Base-by-base conservation (phyloP, 768 basidiomycete species). In the Tylopilus vinaceipallidus region DNA sequence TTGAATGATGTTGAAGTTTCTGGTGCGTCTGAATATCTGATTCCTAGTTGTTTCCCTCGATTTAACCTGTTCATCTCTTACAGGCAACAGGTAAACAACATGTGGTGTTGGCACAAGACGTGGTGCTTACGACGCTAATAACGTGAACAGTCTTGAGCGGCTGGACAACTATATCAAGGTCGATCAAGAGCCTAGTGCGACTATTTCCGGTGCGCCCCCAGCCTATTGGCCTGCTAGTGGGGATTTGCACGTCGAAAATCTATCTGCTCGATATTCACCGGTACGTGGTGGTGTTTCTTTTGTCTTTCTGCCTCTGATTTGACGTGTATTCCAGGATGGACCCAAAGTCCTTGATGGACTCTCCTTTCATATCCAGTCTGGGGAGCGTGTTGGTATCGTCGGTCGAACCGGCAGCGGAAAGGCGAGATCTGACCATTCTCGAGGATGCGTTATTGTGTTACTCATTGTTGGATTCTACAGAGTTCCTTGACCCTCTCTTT, bases 1-100 rank as follows among this genome's bases (percentile, higher is more conserved):
- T 44, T 71, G 41, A 80, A 80, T 54, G 64, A 69, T n/a, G 68
- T 79, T 20, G 75, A 80, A 55, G 71, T 76, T 30, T 52, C 64
- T 23, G 77, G 78, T 84, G 30, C 1, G 51, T 41, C n/a, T 41
- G 7, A n/a, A n/a, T n/a, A n/a, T 19, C 34, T 17, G 19, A 6
- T 14, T n/a, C 11, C 5, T 16, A 4, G 2, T 13, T 8, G 1
- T 12, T 1, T 26, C n/a, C 22, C 16, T 3, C 36, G 16, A 8
- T 5, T 29, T 6, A 24, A 7, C n/a, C 32, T 2, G 16, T 13
- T 6, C 8, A 33, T 16, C 3, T 44, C 3, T 5, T 13, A 16
- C 19, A 50, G 47, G 50, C 3, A 51, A 50, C 9, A 51, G 50
- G 50, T 35, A 24, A 22, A 8, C 19, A 1, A 27, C 14, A 6